Conservation (phyloP, 2,329 filamentous ascomycete species). For the Ophioceras dolichostomum region DNA sequence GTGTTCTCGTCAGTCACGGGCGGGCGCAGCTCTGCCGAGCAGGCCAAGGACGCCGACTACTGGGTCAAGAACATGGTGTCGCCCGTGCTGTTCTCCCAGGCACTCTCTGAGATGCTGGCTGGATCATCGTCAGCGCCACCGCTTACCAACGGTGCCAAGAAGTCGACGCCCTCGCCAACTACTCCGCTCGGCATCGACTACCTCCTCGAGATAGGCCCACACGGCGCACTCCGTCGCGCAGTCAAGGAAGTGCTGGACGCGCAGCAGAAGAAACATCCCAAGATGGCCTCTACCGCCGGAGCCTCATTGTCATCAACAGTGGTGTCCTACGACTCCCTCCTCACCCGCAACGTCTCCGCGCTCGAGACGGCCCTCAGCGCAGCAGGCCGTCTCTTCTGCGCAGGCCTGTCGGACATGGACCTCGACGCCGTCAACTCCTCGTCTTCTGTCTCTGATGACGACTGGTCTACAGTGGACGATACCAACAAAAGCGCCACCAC, state of each 20-base stretch:
- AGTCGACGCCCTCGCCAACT: too few relatives aligned
- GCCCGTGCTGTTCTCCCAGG: slow-evolving; percentile 13
- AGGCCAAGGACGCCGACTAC: slow-evolving; percentile 9
- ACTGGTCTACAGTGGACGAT: too few relatives aligned
- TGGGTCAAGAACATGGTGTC: slow-evolving; percentile 16
- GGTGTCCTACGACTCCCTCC: slow-evolving; percentile 5
- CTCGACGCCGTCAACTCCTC: slow-evolving; percentile 6
- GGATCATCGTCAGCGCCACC: not conserved
- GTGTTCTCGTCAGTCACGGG: slow-evolving; percentile 13
- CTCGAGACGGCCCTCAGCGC: slow-evolving; percentile 8
- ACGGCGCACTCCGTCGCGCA: slow-evolving; percentile 12
- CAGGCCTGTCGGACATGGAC: slow-evolving; percentile 4
- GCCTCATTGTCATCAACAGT: too few relatives aligned
- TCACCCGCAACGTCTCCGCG: slow-evolving; percentile 8
- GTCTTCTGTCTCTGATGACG: not conserved
- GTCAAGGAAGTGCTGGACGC: slow-evolving; percentile 11
- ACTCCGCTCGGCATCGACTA: slow-evolving; percentile 9
- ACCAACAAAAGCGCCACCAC: too few relatives aligned
- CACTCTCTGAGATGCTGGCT: slow-evolving; percentile 7
- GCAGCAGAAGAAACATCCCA: slow-evolving; percentile 4
- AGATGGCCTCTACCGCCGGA: too few relatives aligned
- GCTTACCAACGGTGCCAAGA: not conserved
- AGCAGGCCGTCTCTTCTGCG: slow-evolving; percentile 7
- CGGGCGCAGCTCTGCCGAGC: not conserved
- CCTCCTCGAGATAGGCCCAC: slow-evolving; percentile 14